Evolutionary conservation across 495 filamentous ascomycete species (phyloP), one percentile per base, ranked within the genome.

Genomic region (Podospora pseudocomata): DNA sequence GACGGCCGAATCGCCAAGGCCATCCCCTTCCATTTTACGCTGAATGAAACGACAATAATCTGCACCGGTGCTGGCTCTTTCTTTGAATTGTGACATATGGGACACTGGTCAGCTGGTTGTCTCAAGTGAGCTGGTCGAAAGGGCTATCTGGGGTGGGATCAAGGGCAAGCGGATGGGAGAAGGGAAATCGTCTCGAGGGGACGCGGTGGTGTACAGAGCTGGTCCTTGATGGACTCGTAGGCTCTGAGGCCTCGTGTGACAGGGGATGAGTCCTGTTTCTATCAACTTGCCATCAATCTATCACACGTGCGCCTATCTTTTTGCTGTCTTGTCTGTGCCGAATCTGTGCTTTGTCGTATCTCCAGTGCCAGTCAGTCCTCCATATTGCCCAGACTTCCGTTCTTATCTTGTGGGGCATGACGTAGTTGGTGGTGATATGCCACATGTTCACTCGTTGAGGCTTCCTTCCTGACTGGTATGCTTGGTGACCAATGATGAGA

Each of bases 21-120:
- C 71, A 69, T 67, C 23, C n/a, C 18, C 55, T 57, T 67, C 66
- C 69, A 65, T 13, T 57, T 72, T 68, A 72, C 62, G 69, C 71
- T 71, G 73, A 75, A 75, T 75, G 67, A 65, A 71, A 73, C 66
- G 73, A 72, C 68, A 67, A 75, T 75, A 72, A 75, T 70, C 65
- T 65, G 65, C 63, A 72, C 62, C 44, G 57, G 54, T 49, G 70
- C 67, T 39, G 66, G 67, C 61, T 49, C 39, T 49, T 49, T 58
- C 23, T 58, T 58, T 19, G 55, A 39, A 39, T 63, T 23, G 61
- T 63, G 39, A 49, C 23, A 58, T 18, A 58, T 4, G n/a, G 55
- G 55, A 58, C n/a, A 5, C 7, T 58, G 55, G 55, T 19, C 55
- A 58, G 39, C 39, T 49, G 39, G 39, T 49, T 3, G 13, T 16